phyloP scores from a whole-genome alignment of 179 eudicot genomes.

The Spinacia oleracea region DNA sequence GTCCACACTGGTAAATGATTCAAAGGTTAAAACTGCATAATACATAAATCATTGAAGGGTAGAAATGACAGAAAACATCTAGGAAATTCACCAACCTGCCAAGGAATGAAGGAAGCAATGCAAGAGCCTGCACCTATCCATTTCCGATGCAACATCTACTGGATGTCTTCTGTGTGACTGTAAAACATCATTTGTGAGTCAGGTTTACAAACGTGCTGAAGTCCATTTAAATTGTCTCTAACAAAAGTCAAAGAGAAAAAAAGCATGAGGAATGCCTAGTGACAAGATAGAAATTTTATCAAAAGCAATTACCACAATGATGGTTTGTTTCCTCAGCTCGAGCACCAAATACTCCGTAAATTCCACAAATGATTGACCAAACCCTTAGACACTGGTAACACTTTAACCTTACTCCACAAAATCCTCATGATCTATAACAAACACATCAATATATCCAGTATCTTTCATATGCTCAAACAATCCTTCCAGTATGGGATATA shows the following conservation, averaged over 20 bases:
- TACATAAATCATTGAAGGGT: neutral
- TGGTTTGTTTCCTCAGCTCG: conserved; percentile 3
- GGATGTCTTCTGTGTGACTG: conserved; percentile 1
- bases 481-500: conserved; percentile 54
- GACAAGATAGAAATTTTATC: neutral
- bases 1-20: neutral
- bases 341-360: conserved; percentile 3
- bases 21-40: neutral
- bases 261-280: neutral
- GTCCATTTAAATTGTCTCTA: neutral
- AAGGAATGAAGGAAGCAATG: neutral
- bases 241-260: neutral
- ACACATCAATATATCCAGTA: conserved; percentile 40
- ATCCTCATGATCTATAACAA: conserved; percentile 24
- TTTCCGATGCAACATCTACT: neutral
- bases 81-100: conserved; percentile 11
- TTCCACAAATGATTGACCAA: neutral
- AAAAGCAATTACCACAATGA: conserved; percentile 10
- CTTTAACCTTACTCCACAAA: conserved; percentile 10
- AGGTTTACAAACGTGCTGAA: neutral
- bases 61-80: neutral
- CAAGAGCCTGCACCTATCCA: neutral
- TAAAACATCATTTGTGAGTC: neutral
- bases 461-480: conserved; percentile 68
- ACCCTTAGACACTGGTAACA: neutral